phyloP scores from a whole-genome alignment of 257 asterid genomes.

The Salvia rosmarinus region DNA sequence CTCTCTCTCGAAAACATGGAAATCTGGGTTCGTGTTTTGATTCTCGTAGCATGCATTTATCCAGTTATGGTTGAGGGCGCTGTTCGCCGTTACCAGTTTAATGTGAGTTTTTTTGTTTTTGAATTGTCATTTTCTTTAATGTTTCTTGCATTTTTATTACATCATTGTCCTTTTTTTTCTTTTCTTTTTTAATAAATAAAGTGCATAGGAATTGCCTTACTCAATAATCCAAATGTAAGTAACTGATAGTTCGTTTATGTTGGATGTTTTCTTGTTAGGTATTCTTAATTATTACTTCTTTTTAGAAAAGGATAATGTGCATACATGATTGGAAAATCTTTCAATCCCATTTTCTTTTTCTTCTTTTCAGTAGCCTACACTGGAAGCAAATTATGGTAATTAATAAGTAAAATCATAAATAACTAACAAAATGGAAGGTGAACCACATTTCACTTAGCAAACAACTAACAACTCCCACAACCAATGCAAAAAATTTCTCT shows the following conservation, averaged over 20 bases:
- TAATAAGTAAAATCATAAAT: conserved; percentile 5
- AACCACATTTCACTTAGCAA: background rate
- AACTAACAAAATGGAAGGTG: conserved; percentile 27
- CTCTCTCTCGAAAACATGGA: conserved; percentile 42
- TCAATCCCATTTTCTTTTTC: too few relatives aligned
- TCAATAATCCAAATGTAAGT: background rate
- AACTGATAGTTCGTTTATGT: background rate
- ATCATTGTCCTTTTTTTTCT: too few relatives aligned
- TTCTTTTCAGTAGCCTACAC: conserved; percentile 7
- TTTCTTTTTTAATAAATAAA: too few relatives aligned
- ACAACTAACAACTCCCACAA: background rate
- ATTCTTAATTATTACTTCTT: background rate
- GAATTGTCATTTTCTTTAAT: background rate
- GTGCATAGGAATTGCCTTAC: background rate
- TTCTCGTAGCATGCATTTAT: conserved; percentile 47
- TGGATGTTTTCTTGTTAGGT: background rate
- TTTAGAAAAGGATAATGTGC: background rate
- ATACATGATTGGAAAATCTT: conserved; percentile 12
- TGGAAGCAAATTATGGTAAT: conserved; percentile 18
- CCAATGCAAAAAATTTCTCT: background rate
- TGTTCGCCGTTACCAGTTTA: conserved; percentile 81
- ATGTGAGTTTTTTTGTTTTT: conserved; percentile 58
- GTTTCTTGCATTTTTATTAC: background rate
- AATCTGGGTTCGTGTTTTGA: conserved; percentile 43
- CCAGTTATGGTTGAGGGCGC: conserved; percentile 52